These are phyloP conservation scores for Cytospora mali DNA, from an alignment of 2,329 filamentous ascomycete genomes.

Conservation along the genomic window DNA sequence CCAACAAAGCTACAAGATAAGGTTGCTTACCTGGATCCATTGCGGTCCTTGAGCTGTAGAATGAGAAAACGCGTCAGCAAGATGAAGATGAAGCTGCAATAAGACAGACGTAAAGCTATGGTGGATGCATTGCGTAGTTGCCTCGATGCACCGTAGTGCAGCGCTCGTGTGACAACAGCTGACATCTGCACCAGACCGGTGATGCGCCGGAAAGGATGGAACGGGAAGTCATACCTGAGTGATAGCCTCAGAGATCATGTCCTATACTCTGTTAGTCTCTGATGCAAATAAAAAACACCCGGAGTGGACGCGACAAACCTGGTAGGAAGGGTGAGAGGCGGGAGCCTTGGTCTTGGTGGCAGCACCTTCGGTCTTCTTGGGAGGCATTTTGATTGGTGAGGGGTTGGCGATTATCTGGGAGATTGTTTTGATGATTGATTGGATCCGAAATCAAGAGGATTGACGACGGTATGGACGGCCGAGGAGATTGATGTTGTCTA, in stretches of 20 bases:
- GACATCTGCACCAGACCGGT: constrained; percentile 26
- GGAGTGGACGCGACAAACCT: constrained; percentile 48
- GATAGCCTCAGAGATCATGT: constrained; percentile 66
- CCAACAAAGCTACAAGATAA: constrained; percentile 17
- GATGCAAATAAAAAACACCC: constrained; percentile 29
- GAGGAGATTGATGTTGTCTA: constrained; percentile 34
- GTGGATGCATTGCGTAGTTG: constrained; percentile 7
- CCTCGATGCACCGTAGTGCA: constrained; percentile 2
- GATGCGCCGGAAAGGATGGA: constrained; percentile 44
- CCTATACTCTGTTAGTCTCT: constrained; percentile 48
- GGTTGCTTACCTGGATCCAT: constrained; percentile 55
- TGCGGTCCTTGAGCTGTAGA: constrained; percentile 62
- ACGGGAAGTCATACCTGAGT: constrained; percentile 54
- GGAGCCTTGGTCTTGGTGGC: constrained; percentile 53
- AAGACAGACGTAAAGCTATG: constrained; percentile 1
- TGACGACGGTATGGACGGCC: constrained; percentile 29
- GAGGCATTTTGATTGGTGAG: constrained; percentile 54
- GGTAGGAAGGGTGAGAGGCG: constrained; percentile 57
- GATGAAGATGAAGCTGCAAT: constrained; percentile 14
- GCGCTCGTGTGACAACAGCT: constrained; percentile 11
- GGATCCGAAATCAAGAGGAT: constrained; percentile 27
- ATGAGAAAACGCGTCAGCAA: constrained; percentile 44
- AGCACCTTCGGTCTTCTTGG: constrained; percentile 55
- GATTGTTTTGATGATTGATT: constrained; percentile 17
- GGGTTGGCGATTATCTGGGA: constrained; percentile 21